These are phyloP conservation scores for Aphanoascus verrucosus DNA, from an alignment of 2,329 filamentous ascomycete species.

Conservation along the genomic window DNA sequence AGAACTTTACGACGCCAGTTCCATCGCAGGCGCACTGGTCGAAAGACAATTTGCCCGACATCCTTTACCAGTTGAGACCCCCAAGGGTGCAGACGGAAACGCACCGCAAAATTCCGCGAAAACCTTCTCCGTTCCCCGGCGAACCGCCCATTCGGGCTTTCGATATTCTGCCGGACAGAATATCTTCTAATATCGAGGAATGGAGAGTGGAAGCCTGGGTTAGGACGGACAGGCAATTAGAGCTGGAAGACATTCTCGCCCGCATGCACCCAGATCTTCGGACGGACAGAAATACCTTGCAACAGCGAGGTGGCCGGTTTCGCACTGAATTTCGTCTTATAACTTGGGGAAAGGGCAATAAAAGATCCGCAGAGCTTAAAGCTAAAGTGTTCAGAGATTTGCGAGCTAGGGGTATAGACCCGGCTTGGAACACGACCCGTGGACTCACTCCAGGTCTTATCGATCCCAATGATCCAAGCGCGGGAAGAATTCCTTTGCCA, in stretches of 20 bases:
- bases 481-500: slow-evolving; percentile 14
- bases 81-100: slow-evolving; percentile 1
- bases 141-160: slow-evolving; percentile 15
- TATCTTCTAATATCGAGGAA: slow-evolving; percentile 24
- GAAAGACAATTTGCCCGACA: slow-evolving; percentile 21
- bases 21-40: slow-evolving; percentile 20
- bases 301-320: slow-evolving; percentile 23
- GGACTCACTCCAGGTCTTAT: slow-evolving; percentile 18
- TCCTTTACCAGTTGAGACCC: slow-evolving; percentile 18
- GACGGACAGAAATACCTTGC: slow-evolving; percentile 21
- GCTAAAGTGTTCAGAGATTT: slow-evolving; percentile 6
- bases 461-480: slow-evolving; percentile 9
- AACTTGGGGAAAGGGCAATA: slow-evolving; percentile 23
- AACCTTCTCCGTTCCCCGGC: slow-evolving; percentile 15
- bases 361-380: slow-evolving; percentile 15
- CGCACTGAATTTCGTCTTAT: slow-evolving; percentile 21
- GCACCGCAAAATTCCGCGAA: slow-evolving; percentile 8
- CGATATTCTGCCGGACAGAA: slow-evolving; percentile 23
- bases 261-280: slow-evolving; percentile 21
- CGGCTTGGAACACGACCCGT: slow-evolving; percentile 14
- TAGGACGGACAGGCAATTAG: slow-evolving; percentile 23
- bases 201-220: slow-evolving; percentile 27
- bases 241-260: slow-evolving; percentile 21
- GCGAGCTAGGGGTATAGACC: slow-evolving; percentile 9
- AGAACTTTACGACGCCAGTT: slow-evolving; percentile 14